Evolutionary conservation across 2,329 filamentous ascomycete species (phyloP), one percentile per base, ranked within the genome.

Genomic region (Cytospora paraplurivora): DNA sequence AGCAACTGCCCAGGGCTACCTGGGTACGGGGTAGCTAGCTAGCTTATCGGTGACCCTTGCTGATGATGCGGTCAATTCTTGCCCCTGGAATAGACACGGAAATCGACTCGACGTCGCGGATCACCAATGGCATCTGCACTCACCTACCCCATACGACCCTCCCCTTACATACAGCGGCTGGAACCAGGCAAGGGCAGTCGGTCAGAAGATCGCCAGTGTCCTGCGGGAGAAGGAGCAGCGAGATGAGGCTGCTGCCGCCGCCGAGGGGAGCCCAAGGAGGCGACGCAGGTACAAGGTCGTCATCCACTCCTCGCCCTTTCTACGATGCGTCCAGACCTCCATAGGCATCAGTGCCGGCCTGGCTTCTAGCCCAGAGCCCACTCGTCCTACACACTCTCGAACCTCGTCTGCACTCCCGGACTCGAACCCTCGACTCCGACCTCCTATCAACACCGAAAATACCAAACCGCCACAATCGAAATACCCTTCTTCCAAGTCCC

Each of bases 91-190:
- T 64, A 88, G 95, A 77, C 95, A 99, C 76, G 95, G 95, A 72
- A 91, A 93, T 71, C 90, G 95, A 69, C 88, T 99, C 63, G 95
- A 99, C 76, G 92, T 92, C 62, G 93, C 93, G 67, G 93, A 99
- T 81, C 93, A 93, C 74, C 87, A 92, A 75, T 99, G 95, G 95
- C 92, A 97, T 76, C 84, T 97, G 61, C 90, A 91, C 35, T 97
- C 95, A 7, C 91, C 93, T 1, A 93, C 92, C 7, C 95, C 95
- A 1, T 99, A 98, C 80, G 94, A 99, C 69, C 92, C 95, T 68
- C 95, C 95, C 56, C 82, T 99, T 63, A 97, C 93, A 3, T 98
- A 97, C 73, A 91, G 92, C 69, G 95, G 95, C 68, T 97, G 95
- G 90, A 86, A 89, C 15, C 95, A 98, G 76, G 89, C 91, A 60